A percentile compares a stretch with the other conserved stretches of the same genome.
Evolutionary conservation across 768 basidiomycete species (phyloP).

Genomic region (Mrakia blollopis): DNA sequence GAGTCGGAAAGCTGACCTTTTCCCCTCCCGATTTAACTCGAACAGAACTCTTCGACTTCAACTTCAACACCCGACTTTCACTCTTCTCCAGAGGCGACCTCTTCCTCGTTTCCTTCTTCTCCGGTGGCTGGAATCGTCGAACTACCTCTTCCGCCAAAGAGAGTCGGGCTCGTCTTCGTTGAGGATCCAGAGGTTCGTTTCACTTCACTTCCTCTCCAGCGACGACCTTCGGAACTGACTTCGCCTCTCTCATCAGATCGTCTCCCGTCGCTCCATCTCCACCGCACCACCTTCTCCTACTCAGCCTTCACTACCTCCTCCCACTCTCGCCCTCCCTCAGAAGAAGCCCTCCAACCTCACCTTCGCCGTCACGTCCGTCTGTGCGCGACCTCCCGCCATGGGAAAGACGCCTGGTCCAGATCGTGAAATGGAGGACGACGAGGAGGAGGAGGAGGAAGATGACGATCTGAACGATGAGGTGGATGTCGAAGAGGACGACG

Average conservation of each 20-base stretch:
- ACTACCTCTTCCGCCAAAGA: background rate
- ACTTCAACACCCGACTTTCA: background rate
- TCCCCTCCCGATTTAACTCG: background rate
- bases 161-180: background rate
- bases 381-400: constrained; percentile 3
- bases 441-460: constrained; percentile 29
- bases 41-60: background rate
- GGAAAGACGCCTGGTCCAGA: constrained; percentile 23
- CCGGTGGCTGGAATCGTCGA: background rate
- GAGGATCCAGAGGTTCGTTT: constrained; percentile 17
- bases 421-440: constrained; percentile 25
- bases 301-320: no score
- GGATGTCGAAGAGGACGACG: constrained; percentile 26
- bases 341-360: constrained; percentile 46
- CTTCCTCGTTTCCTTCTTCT: background rate
- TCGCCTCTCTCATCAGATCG: background rate
- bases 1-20: no score
- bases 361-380: constrained; percentile 26
- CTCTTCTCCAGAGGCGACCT: background rate
- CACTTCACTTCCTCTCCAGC: background rate
- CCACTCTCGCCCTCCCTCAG: constrained; percentile 44
- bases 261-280: background rate
- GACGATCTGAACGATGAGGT: constrained; percentile 26
- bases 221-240: background rate
- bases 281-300: background rate